These are phyloP conservation scores for Phytophthora cryptogea DNA, from an alignment of 352 stramenopile genomes.

Conservation along the genomic window DNA sequence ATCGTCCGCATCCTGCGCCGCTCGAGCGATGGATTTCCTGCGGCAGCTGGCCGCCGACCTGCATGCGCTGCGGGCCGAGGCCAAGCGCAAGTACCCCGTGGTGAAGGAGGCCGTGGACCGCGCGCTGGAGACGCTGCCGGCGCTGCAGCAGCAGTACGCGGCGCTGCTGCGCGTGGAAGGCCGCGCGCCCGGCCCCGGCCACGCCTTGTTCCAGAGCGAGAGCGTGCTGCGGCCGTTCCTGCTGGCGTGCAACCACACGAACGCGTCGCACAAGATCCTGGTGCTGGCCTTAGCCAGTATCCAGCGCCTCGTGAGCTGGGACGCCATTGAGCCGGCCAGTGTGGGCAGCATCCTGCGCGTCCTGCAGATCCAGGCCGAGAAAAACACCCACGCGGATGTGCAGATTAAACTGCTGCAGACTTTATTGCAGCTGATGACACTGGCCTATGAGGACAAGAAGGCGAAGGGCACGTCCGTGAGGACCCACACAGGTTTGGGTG, in stretches of 20 bases:
- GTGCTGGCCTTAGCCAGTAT: conserved; percentile 95
- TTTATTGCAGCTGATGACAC: conserved; percentile 84
- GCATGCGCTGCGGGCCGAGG: conserved; percentile 79
- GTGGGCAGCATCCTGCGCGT: conserved; percentile 95
- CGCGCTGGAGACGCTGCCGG: conserved; percentile 92
- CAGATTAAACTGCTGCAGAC: conserved; percentile 91
- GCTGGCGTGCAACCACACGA: conserved; percentile 97
- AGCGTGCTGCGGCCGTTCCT: conserved; percentile 97
- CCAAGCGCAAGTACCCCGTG: conserved; percentile 91
- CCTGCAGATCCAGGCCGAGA: conserved; percentile 95
- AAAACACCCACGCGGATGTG: conserved; percentile 81
- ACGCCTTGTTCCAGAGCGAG: conserved; percentile 93
- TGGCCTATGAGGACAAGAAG: conserved; percentile 71
- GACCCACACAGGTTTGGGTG: neutral
- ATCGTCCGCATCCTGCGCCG: conserved; percentile 1
- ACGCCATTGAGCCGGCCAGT: conserved; percentile 95
- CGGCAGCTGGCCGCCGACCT: conserved; percentile 90
- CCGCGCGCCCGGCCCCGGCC: conserved; percentile 85
- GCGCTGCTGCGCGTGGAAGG: conserved; percentile 75
- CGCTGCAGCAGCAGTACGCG: conserved; percentile 95
- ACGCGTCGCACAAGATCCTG: conserved; percentile 93
- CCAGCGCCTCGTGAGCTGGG: conserved; percentile 93
- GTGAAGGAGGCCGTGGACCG: conserved; percentile 97
- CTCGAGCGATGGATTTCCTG: conserved; percentile 89
- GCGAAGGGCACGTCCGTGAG: conserved; percentile 4